Conservation (phyloP, 129 eudicot genomes). For the Chrysanthemum lavandulifolium region DNA sequence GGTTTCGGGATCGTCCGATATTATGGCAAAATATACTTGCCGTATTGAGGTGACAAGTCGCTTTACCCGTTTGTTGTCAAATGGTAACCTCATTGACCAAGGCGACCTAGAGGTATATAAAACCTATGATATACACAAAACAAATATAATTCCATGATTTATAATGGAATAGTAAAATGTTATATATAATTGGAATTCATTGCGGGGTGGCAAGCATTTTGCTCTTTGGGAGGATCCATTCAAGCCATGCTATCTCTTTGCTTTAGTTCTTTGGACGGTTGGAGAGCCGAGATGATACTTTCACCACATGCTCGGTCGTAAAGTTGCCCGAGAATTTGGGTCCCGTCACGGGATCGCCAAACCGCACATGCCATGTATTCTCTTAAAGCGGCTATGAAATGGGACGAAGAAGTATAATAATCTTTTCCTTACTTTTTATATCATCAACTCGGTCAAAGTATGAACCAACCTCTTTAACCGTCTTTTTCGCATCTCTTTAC, state of each 20-base stretch:
- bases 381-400: conserved; percentile 17
- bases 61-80: conserved; percentile 82
- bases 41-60: conserved; percentile 90
- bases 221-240: too few relatives aligned
- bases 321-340: conserved; percentile 76
- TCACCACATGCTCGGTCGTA: conserved; percentile 84
- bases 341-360: conserved; percentile 80
- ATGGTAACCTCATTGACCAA: conserved; percentile 89
- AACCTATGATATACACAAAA: not conserved
- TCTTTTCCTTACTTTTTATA: not conserved
- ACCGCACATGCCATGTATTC: conserved; percentile 85
- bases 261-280: conserved; percentile 90
- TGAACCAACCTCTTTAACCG: not conserved
- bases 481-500: not conserved
- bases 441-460: not conserved
- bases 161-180: not conserved
- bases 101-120: conserved; percentile 77
- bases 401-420: conserved; percentile 44
- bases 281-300: conserved; percentile 85
- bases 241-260: conserved; percentile 94
- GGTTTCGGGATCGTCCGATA: conserved; percentile 92
- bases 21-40: conserved; percentile 93
- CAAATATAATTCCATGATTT: not conserved
- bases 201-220: too few relatives aligned
- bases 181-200: too few relatives aligned